phyloP scores from a whole-genome alignment of 2,329 filamentous ascomycete genomes.

The Endothia cerciana region DNA sequence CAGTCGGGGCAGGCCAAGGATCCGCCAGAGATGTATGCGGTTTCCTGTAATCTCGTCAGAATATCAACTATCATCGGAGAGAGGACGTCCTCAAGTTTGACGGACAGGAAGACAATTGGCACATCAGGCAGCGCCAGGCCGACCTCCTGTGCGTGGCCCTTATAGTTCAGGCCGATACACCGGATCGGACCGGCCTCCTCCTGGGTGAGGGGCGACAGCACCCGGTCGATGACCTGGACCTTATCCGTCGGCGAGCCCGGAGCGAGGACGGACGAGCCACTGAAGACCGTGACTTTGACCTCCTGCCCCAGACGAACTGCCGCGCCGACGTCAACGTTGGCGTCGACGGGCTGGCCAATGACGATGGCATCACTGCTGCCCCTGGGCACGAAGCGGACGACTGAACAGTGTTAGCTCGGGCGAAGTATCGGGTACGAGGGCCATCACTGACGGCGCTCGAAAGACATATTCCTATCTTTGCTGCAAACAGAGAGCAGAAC shows the following conservation, averaged over 20 bases:
- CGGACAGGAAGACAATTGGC: constrained; percentile 58
- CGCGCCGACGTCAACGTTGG: constrained; percentile 57
- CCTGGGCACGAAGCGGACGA: constrained; percentile 28
- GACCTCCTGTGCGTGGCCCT: constrained; percentile 55
- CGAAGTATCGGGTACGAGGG: not conserved
- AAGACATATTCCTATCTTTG: constrained; percentile 18
- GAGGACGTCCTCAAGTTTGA: not conserved
- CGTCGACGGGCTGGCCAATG: constrained; percentile 28
- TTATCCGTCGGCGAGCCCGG: constrained; percentile 56
- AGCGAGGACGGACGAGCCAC: constrained; percentile 59
- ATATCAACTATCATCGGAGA: not conserved
- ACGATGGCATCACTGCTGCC: constrained; percentile 21
- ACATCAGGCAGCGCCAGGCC: constrained; percentile 55
- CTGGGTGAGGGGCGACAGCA: constrained; percentile 55
- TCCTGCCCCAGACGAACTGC: constrained; percentile 60
- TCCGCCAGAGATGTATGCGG: constrained; percentile 57
- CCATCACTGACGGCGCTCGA: constrained; percentile 21
- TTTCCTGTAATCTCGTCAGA: constrained; percentile 43
- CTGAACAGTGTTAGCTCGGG: constrained; percentile 6
- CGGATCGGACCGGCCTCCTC: constrained; percentile 59
- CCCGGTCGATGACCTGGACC: constrained; percentile 47
- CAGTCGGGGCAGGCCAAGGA: constrained; percentile 55
- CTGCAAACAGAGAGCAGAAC: not conserved
- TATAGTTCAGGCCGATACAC: constrained; percentile 62
- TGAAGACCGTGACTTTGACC: constrained; percentile 60